These are phyloP conservation scores for Pseudogymnoascus sp. DNA, from an alignment of 2,329 filamentous ascomycete genomes.

Conservation along the genomic window DNA sequence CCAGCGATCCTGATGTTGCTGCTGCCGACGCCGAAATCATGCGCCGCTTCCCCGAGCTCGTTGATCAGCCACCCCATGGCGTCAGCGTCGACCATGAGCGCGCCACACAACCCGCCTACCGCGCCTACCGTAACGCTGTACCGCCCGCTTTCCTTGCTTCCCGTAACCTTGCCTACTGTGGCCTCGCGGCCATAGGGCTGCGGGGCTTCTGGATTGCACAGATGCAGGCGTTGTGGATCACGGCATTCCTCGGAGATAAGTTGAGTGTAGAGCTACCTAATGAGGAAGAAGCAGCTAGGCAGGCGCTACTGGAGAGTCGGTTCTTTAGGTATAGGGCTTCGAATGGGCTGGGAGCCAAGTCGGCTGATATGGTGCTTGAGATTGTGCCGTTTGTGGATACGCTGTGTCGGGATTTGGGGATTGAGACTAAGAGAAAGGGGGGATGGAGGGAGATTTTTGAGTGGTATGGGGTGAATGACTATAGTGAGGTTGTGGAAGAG, in stretches of 20 bases:
- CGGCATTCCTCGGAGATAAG: constrained; percentile 51
- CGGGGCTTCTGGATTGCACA: constrained; percentile 35
- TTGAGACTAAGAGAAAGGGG: constrained; percentile 47
- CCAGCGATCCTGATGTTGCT: constrained; percentile 32
- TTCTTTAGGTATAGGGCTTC: constrained; percentile 64
- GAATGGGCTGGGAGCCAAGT: constrained; percentile 51
- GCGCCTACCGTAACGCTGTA: constrained; percentile 39
- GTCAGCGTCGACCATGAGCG: constrained; percentile 28
- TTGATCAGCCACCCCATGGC: constrained; percentile 36
- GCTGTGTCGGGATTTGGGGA: constrained; percentile 55
- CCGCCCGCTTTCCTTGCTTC: constrained; percentile 34
- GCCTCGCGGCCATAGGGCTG: constrained; percentile 35
- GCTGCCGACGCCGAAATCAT: constrained; percentile 30
- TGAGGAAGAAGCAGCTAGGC: constrained; percentile 34
- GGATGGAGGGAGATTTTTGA: constrained; percentile 34
- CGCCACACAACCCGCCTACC: constrained; percentile 26
- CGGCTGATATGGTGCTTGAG: constrained; percentile 68
- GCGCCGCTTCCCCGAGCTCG: constrained; percentile 39
- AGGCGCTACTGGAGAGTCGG: constrained; percentile 55
- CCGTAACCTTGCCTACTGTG: constrained; percentile 39
- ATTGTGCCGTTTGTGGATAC: constrained; percentile 63
- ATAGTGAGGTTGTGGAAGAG: constrained; percentile 35
- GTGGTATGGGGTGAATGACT: constrained; percentile 39
- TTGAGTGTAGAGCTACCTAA: constrained; percentile 29
- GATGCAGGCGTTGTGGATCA: constrained; percentile 51